Percentiles rank a stretch among this genome's conserved stretches.
These are phyloP conservation scores for Pterocarpus santalinus DNA, from an alignment of 306 rosid species.

Conservation along the genomic window DNA sequence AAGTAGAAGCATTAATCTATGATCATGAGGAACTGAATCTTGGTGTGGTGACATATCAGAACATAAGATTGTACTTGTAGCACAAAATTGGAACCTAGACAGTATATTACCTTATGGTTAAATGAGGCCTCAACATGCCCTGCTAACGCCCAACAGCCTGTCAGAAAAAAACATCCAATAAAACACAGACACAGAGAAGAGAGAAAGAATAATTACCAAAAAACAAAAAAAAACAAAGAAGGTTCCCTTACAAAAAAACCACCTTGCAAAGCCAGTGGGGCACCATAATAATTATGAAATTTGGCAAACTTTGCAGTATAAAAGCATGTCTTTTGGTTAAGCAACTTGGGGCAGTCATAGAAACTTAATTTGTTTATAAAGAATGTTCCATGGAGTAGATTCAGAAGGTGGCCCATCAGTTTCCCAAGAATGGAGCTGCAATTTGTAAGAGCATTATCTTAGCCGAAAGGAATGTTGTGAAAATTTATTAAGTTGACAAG, in stretches of 20 bases:
- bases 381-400: constrained; percentile 53
- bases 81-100: constrained; percentile 25
- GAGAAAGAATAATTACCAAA: not conserved
- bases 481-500: not conserved
- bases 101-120: constrained; percentile 51
- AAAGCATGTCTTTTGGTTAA: constrained; percentile 40
- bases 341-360: constrained; percentile 50
- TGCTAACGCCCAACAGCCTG: constrained; percentile 56
- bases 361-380: constrained; percentile 46
- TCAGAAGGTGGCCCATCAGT: constrained; percentile 61
- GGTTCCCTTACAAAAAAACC: not conserved
- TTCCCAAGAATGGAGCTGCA: constrained; percentile 31
- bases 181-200: constrained; percentile 4
- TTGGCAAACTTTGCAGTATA: constrained; percentile 40
- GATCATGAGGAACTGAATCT: constrained; percentile 22
- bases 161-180: constrained; percentile 48
- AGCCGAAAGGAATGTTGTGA: not conserved
- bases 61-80: not conserved
- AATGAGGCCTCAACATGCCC: constrained; percentile 46
- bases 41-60: constrained; percentile 13
- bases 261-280: constrained; percentile 59
- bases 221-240: not conserved
- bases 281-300: constrained; percentile 42
- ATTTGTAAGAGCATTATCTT: constrained; percentile 7
- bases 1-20: not conserved